Evolutionary conservation across 192 early-diverging fungal genomes (phyloP).

Genomic region (Tieghemiomyces parasiticus): DNA sequence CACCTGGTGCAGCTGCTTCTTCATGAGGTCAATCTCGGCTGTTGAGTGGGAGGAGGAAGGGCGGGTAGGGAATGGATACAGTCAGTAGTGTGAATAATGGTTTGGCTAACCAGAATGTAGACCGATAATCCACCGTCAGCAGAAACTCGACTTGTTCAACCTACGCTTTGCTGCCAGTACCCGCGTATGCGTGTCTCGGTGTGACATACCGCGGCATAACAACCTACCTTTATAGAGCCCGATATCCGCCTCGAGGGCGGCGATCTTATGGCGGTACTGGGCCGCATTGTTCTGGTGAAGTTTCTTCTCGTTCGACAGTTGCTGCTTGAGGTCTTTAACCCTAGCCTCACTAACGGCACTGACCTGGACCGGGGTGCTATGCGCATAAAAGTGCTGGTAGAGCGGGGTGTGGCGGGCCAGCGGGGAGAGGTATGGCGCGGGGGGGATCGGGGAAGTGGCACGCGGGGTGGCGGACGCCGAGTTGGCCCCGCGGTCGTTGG

Average conservation of each 20-base stretch:
- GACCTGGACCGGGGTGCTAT: not conserved
- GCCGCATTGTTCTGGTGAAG: slow-evolving; percentile 9
- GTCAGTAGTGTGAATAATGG: too few relatives aligned
- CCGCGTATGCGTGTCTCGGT: too few relatives aligned
- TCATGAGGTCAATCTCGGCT: too few relatives aligned
- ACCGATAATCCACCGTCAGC: too few relatives aligned
- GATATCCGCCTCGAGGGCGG: not conserved
- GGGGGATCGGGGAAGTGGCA: not conserved
- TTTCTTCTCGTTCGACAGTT: slow-evolving; percentile 7
- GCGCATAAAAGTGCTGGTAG: not conserved
- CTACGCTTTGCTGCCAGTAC: too few relatives aligned
- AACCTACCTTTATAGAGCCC: slow-evolving; percentile 6
- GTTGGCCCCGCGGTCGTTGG: too few relatives aligned
- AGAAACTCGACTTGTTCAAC: too few relatives aligned
- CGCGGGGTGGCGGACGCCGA: not conserved
- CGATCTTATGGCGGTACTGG: slow-evolving; percentile 11
- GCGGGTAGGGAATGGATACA: too few relatives aligned
- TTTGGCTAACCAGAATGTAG: too few relatives aligned
- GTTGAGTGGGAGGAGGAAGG: too few relatives aligned
- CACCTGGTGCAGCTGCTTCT: too few relatives aligned
- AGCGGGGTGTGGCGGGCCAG: slow-evolving; percentile 2
- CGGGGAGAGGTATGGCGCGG: not conserved
- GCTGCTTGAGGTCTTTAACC: slow-evolving; percentile 9
- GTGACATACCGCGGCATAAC: too few relatives aligned
- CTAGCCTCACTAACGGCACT: slow-evolving; percentile 6